Evolutionary conservation across 2,329 filamentous ascomycete species (phyloP).

Genomic region (Zalaria sp.): DNA sequence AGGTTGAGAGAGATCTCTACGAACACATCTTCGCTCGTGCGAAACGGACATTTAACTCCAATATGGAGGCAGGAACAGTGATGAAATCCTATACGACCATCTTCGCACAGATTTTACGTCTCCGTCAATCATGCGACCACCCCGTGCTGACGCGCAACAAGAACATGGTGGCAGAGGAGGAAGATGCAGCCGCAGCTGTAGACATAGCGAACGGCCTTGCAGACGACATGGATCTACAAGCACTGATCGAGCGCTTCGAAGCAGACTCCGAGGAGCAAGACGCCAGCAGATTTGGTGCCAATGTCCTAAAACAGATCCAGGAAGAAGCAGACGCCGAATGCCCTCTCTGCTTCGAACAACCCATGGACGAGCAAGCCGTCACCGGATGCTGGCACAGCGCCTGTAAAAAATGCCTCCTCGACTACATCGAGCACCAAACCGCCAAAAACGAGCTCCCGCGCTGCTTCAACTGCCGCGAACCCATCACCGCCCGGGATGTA

Average conservation of each 20-base stretch:
- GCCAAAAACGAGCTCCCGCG: conserved; percentile 61
- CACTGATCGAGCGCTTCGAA: conserved; percentile 73
- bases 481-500: conserved; percentile 68
- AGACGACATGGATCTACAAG: conserved; percentile 91
- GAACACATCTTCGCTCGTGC: conserved; percentile 76
- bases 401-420: conserved; percentile 82
- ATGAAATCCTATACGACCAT: conserved; percentile 95
- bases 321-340: conserved; percentile 82
- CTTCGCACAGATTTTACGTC: conserved; percentile 85
- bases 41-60: conserved; percentile 71
- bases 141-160: conserved; percentile 79
- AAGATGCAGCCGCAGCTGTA: conserved; percentile 62
- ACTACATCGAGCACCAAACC: conserved; percentile 77
- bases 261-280: conserved; percentile 39
- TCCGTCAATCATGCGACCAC: conserved; percentile 90
- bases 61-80: conserved; percentile 80
- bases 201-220: conserved; percentile 70
- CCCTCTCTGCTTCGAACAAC: conserved; percentile 87
- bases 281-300: conserved; percentile 65
- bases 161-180: conserved; percentile 73
- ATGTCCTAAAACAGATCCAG: conserved; percentile 82
- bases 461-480: conserved; percentile 83
- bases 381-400: conserved; percentile 97
- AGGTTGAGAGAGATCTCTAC: conserved; percentile 79
- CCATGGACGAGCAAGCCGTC: conserved; percentile 87